Percentiles rank a stretch among this genome's conserved stretches.
phyloP scores from a whole-genome alignment of 2,329 filamentous ascomycete species.

The Alternaria solani region DNA sequence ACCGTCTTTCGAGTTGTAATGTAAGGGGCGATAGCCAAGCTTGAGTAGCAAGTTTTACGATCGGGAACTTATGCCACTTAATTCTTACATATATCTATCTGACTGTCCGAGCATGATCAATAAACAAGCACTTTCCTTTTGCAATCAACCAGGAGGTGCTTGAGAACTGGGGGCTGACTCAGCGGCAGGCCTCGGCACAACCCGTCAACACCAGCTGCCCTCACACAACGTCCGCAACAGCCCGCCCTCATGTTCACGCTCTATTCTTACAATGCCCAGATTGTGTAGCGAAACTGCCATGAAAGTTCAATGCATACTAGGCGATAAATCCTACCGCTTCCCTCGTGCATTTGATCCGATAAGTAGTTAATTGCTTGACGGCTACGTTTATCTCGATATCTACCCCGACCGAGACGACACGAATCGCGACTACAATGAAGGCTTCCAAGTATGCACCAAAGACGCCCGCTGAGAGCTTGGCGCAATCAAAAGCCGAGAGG shows the following conservation, averaged over 20 bases:
- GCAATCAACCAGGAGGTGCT: neutral
- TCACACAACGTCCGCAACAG: neutral
- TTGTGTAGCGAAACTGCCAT: neutral
- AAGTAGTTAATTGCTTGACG: neutral
- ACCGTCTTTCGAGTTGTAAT: no score
- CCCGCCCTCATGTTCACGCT: neutral
- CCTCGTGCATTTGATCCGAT: neutral
- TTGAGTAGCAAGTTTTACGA: no score
- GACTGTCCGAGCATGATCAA: no score
- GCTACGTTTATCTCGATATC: neutral
- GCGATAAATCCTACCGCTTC: neutral
- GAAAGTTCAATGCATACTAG: neutral
- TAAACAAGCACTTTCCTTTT: neutral
- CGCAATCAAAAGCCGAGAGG: slow-evolving; percentile 36
- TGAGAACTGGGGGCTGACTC: slow-evolving; percentile 4
- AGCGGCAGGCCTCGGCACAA: slow-evolving; percentile 3
- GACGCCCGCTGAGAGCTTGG: slow-evolving; percentile 36
- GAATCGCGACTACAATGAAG: slow-evolving; percentile 21
- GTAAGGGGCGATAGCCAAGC: no score
- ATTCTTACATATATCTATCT: no score
- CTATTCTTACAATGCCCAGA: neutral
- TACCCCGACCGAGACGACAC: neutral
- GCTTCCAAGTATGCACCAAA: slow-evolving; percentile 44
- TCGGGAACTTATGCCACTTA: no score
- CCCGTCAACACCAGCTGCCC: neutral